Evolutionary conservation across 2,329 filamentous ascomycete genomes (phyloP), one percentile per base, ranked within the genome.

Genomic region (Dactylonectria estremocensis): DNA sequence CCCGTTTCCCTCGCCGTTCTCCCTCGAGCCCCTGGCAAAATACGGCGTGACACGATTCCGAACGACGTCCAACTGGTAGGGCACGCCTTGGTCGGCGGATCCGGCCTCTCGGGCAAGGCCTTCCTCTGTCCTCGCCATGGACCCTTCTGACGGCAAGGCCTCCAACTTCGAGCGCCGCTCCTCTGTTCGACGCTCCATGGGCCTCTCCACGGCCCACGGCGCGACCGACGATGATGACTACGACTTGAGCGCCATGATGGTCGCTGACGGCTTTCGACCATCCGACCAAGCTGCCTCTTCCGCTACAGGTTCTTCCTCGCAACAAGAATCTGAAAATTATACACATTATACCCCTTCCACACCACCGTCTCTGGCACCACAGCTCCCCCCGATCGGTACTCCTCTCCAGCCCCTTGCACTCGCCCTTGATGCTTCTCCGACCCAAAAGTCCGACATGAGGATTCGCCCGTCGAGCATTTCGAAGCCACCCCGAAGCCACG

Each of bases 261-360:
- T 90, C 64, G 84, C 87, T 16, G 86, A 88, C 73, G 86, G 86
- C 58, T 88, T 86, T 72, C 81, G 85, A 64, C 86, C 85, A 20
- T 77, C 64, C n/a, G 70, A 72, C 8, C 64, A 77, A 37, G 37
- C 60, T 24, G 48, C 58, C 13, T 46, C 66, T 2, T 68, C 59
- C 35, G 54, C 57, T 16, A 45, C 53, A 24, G 57, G 60, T 59
- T 35, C 52, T 28, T 69, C 74, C 40, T 77, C 75, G 5, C 68
- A 72, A 50, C 52, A 67, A 55, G 67, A 70, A 48, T 13, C 64
- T 43, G 66, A 70, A 22, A 49, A 65, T 33, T 55, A 62, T 24
- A 22, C 31, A 24, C 67, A 65, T 35, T 55, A 62, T 24, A 22
- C 31, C 33, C 67, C 63, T 31, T 62, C 56, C 10, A 61, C 62